These are phyloP conservation scores for Aspergillus sp. DNA, from an alignment of 2,329 filamentous ascomycete genomes.

Conservation along the genomic window DNA sequence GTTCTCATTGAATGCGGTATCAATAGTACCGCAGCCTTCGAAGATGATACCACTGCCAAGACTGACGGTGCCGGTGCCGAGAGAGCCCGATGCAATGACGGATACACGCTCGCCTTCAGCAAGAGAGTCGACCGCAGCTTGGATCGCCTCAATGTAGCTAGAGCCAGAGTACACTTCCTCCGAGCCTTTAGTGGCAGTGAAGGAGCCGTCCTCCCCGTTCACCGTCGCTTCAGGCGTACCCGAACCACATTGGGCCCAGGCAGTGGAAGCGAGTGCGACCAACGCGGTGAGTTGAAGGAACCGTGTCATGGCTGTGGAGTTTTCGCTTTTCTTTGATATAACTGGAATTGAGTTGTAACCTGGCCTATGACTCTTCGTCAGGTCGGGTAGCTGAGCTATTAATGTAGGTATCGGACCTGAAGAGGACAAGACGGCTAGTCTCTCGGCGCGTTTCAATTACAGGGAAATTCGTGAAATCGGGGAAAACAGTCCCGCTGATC, in stretches of 20 bases:
- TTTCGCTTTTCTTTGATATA: background rate
- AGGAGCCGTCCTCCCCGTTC: conserved; percentile 3
- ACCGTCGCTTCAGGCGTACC: conserved; percentile 14
- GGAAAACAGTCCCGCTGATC: background rate
- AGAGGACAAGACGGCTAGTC: background rate
- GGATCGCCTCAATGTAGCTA: conserved; percentile 9
- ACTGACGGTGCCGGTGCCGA: conserved; percentile 6
- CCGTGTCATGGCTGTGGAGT: background rate
- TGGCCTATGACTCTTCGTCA: background rate
- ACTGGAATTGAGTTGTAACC: background rate
- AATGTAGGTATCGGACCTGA: background rate
- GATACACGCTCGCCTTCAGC: conserved; percentile 10
- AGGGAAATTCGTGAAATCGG: background rate
- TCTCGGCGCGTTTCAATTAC: background rate
- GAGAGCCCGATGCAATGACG: conserved; percentile 10
- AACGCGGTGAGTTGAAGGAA: conserved; percentile 3
- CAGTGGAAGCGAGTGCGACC: conserved; percentile 5
- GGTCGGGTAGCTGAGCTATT: background rate
- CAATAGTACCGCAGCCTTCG: conserved; percentile 13
- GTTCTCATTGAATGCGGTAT: conserved; percentile 1
- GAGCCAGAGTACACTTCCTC: conserved; percentile 8
- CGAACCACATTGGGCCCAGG: conserved; percentile 11
- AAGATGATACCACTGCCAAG: conserved; percentile 11
- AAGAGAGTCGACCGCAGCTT: conserved; percentile 5
- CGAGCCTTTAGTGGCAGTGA: conserved; percentile 7